Conservation (phyloP, 768 basidiomycete genomes). For the Tylopilus cervinicoccineus region DNA sequence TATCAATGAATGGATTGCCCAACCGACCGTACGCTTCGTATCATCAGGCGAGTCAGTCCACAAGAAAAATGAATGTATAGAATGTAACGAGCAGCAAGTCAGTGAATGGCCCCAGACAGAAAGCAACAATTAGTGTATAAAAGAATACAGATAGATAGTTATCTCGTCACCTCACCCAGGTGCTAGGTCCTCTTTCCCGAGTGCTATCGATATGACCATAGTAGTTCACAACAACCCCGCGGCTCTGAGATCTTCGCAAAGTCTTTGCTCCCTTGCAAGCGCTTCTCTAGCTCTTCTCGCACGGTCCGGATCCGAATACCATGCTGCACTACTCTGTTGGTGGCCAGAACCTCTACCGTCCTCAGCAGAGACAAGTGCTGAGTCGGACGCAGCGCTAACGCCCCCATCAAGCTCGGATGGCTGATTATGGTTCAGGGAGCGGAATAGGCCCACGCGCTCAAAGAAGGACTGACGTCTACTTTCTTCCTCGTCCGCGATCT, state of each 20-base stretch:
- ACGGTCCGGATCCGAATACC: constrained; percentile 42
- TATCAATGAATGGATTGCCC: constrained; percentile 4
- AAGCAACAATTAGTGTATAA: constrained; percentile 21
- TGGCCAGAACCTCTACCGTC: constrained; percentile 27
- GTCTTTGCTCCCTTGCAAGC: constrained; percentile 49
- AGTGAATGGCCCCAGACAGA: constrained; percentile 2
- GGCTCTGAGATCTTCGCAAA: constrained; percentile 56
- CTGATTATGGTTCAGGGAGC: constrained; percentile 8
- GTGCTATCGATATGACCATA: constrained; percentile 3
- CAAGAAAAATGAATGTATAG: constrained; percentile 8
- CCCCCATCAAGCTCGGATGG: constrained; percentile 8
- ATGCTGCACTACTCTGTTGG: constrained; percentile 29
- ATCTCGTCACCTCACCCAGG: background rate
- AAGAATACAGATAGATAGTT: constrained; percentile 8
- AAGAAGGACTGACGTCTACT: constrained; percentile 26
- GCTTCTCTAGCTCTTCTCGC: constrained; percentile 43
- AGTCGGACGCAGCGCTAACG: constrained; percentile 5
- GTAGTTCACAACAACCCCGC: constrained; percentile 58
- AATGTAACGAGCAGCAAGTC: constrained; percentile 8
- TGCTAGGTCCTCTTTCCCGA: background rate
- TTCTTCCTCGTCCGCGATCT: constrained; percentile 26
- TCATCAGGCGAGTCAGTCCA: background rate
- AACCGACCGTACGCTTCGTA: background rate
- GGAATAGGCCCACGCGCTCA: constrained; percentile 26
- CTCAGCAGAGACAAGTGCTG: constrained; percentile 13